A percentile compares a stretch with the other conserved stretches of the same genome.
These are phyloP conservation scores for Filosporella fistucella DNA, from an alignment of 495 filamentous ascomycete genomes.

Conservation along the genomic window DNA sequence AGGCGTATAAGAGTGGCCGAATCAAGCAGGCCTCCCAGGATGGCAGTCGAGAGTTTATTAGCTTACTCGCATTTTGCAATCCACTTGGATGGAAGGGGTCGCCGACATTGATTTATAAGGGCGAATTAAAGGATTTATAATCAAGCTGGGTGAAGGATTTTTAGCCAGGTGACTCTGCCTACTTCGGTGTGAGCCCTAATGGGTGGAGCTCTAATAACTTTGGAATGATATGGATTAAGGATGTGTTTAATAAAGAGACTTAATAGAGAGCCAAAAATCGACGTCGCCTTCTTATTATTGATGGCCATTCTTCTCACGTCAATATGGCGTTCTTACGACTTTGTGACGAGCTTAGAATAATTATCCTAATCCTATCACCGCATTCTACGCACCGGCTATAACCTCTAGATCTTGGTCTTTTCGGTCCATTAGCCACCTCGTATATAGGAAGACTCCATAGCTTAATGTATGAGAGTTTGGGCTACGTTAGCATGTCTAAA, in stretches of 20 bases:
- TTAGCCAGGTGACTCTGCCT: background rate
- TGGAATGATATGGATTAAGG: background rate
- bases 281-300: slow-evolving; percentile 5
- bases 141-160: background rate
- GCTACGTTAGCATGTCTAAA: background rate
- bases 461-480: background rate
- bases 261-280: background rate
- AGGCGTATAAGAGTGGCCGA: background rate
- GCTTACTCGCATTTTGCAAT: background rate
- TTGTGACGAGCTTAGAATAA: background rate
- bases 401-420: background rate
- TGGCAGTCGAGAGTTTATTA: background rate
- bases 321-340: background rate
- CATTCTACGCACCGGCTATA: background rate
- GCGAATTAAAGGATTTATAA: background rate
- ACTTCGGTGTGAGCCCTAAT: background rate
- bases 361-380: background rate
- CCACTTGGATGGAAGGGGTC: slow-evolving; percentile 12
- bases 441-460: background rate
- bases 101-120: background rate
- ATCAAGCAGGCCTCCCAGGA: background rate
- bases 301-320: slow-evolving; percentile 3
- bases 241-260: slow-evolving; percentile 1
- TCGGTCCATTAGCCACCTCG: background rate
- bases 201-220: background rate